Conservation (phyloP, 768 basidiomycete genomes). For the Boletus huronensis region DNA sequence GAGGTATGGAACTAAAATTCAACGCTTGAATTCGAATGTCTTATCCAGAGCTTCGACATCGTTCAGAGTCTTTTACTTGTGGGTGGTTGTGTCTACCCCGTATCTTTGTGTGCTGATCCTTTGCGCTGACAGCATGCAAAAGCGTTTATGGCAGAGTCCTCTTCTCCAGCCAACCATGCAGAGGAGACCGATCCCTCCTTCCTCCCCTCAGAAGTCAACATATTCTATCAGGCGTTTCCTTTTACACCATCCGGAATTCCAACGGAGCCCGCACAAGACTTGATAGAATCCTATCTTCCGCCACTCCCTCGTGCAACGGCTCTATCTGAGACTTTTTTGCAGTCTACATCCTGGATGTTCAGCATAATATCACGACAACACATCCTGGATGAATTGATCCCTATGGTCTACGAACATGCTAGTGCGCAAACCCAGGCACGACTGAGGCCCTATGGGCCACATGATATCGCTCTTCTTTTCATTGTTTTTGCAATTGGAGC, state of each 20-base stretch:
- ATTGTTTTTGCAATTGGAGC: conserved; percentile 47
- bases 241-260: conserved; percentile 40
- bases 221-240: conserved; percentile 44
- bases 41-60: background rate
- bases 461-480: conserved; percentile 48
- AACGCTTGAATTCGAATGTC: background rate
- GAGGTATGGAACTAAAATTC: conserved; percentile 37
- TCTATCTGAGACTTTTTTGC: conserved; percentile 46
- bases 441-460: conserved; percentile 38
- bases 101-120: background rate
- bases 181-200: conserved; percentile 43
- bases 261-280: conserved; percentile 32
- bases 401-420: conserved; percentile 36
- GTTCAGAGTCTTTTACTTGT: conserved; percentile 43
- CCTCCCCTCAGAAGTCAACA: conserved; percentile 43
- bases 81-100: conserved; percentile 13
- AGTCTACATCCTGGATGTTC: conserved; percentile 51
- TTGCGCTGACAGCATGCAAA: conserved; percentile 11
- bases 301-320: conserved; percentile 38
- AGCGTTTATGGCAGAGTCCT: conserved; percentile 1
- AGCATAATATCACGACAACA: conserved; percentile 45
- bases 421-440: background rate
- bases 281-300: conserved; percentile 47
- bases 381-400: conserved; percentile 44
- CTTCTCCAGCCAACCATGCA: conserved; percentile 12